Percentiles rank a stretch among this genome's conserved stretches.
Conservation (phyloP, 1,139 yeast species). For the Hyphopichia buzzinii region DNA sequence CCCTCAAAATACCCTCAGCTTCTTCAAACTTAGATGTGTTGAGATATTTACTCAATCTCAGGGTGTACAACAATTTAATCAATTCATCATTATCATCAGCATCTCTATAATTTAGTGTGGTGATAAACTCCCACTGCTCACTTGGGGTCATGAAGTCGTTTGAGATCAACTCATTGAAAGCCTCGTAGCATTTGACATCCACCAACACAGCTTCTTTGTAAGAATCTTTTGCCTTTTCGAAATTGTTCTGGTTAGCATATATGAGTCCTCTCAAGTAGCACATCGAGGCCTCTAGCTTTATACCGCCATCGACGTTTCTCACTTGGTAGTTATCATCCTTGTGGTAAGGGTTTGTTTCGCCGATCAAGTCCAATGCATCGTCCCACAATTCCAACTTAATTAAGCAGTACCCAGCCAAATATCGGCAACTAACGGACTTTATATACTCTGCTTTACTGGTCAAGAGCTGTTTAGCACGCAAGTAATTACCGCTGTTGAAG, state of each 20-base stretch:
- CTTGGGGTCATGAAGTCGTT: conserved; percentile 77
- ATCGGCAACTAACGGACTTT: conserved; percentile 68
- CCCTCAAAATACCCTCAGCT: conserved; percentile 63
- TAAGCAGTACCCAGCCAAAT: conserved; percentile 75
- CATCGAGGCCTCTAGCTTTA: conserved; percentile 82
- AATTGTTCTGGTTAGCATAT: conserved; percentile 79
- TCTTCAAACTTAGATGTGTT: conserved; percentile 59
- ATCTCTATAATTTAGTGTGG: conserved; percentile 65
- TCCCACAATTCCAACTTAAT: conserved; percentile 78
- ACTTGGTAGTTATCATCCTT: conserved; percentile 38
- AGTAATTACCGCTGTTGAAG: conserved; percentile 69
- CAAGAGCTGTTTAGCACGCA: conserved; percentile 71
- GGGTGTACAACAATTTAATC: conserved; percentile 70
- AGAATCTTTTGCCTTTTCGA: conserved; percentile 83
- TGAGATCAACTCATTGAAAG: conserved; percentile 74
- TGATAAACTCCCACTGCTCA: conserved; percentile 84
- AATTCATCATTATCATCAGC: conserved; percentile 82
- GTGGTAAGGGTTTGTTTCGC: conserved; percentile 75
- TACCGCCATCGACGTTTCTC: conserved; percentile 65
- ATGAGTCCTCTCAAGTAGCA: conserved; percentile 83
- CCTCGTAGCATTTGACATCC: conserved; percentile 92
- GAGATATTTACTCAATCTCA: conserved; percentile 72
- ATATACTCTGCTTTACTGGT: conserved; percentile 41
- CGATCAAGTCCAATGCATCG: conserved; percentile 83
- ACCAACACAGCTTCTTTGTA: conserved; percentile 83